Conservation (phyloP, 352 stramenopile genomes). For the Phytopythium ostracodes region DNA sequence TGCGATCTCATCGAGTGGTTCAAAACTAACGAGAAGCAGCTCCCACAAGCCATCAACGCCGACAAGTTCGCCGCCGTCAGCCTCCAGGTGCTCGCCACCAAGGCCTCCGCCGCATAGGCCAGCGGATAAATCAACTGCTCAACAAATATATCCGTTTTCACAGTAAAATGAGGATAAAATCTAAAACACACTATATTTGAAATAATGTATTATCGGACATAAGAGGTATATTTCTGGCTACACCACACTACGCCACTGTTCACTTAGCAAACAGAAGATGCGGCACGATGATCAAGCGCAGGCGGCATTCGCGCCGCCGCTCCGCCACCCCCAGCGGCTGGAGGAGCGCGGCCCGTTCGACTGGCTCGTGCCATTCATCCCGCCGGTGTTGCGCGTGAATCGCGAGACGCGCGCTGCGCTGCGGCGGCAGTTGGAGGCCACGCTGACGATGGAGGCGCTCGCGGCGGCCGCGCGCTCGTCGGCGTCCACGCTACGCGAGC, state of each 20-base stretch:
- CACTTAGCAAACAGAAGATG: neutral
- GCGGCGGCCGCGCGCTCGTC: slow-evolving; percentile 12
- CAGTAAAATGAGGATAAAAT: neutral
- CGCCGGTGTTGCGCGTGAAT: slow-evolving; percentile 75
- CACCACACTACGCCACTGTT: too few species aligned
- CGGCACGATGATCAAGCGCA: neutral
- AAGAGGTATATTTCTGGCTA: neutral
- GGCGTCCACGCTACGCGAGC: slow-evolving; percentile 11
- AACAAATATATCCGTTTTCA: neutral
- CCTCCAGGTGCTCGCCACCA: slow-evolving; percentile 35
- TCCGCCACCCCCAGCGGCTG: slow-evolving; percentile 3
- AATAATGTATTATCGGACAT: neutral
- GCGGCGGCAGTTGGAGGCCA: slow-evolving; percentile 20
- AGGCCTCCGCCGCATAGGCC: slow-evolving; percentile 17
- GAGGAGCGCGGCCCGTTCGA: slow-evolving; percentile 43
- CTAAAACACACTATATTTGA: neutral
- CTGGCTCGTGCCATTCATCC: slow-evolving; percentile 82
- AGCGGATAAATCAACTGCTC: neutral
- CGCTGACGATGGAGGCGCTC: slow-evolving; percentile 30
- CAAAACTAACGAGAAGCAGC: slow-evolving; percentile 26
- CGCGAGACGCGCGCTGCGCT: slow-evolving; percentile 60
- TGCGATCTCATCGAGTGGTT: slow-evolving; percentile 54
- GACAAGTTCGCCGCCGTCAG: slow-evolving; percentile 31
- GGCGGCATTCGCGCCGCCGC: neutral
- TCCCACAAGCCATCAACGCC: slow-evolving; percentile 22